phyloP scores from a whole-genome alignment of 106 monocot species.

The Dioscorea dumetorum region DNA sequence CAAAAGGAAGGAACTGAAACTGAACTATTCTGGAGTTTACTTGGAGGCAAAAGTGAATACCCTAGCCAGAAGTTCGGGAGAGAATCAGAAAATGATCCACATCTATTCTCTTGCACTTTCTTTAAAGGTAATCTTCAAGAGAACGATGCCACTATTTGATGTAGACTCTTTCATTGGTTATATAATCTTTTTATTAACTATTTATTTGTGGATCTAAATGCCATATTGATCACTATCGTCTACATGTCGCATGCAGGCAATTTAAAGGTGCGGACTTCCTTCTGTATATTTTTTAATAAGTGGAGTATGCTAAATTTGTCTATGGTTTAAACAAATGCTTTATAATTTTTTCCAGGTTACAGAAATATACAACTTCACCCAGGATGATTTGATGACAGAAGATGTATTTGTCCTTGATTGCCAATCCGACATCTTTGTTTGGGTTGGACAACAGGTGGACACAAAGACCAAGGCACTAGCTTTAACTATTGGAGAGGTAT shows the following conservation, averaged over 20 bases:
- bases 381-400: conserved; percentile 95
- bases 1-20: conserved; percentile 86
- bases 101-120: conserved; percentile 59
- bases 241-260: conserved; percentile 30
- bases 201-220: not conserved
- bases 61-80: conserved; percentile 65
- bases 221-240: not conserved
- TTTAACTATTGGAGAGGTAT: conserved; percentile 78
- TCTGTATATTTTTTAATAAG: too few relatives aligned
- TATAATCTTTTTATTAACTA: not conserved
- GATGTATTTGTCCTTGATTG: conserved; percentile 78
- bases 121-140: conserved; percentile 44
- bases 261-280: conserved; percentile 40
- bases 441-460: conserved; percentile 67
- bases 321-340: not conserved
- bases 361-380: conserved; percentile 79
- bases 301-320: too few relatives aligned
- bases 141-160: not conserved
- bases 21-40: conserved; percentile 76
- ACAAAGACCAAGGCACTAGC: conserved; percentile 44
- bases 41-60: conserved; percentile 77
- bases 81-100: conserved; percentile 74
- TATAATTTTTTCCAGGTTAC: conserved; percentile 42
- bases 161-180: not conserved
- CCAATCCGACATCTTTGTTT: conserved; percentile 61